phyloP scores from a whole-genome alignment of 2,329 filamentous ascomycete species.

The Aureobasidium musti region DNA sequence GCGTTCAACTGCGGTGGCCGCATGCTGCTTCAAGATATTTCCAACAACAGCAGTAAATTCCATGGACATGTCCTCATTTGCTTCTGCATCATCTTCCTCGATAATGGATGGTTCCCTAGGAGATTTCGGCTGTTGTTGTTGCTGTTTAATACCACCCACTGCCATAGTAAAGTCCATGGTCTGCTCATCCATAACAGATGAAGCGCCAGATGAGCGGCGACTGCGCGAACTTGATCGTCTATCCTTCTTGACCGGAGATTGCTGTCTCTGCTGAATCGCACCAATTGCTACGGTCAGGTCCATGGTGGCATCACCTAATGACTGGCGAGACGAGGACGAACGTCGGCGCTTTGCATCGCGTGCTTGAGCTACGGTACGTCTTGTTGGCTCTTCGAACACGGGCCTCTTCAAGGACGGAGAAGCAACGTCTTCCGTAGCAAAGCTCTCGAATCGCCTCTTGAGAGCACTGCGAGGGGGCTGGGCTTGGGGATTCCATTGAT shows the following conservation, averaged over 20 bases:
- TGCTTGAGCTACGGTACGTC: conserved; percentile 36
- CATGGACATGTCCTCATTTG: conserved; percentile 55
- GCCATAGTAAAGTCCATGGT: conserved; percentile 61
- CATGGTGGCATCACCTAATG: conserved; percentile 47
- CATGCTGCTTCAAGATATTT: conserved; percentile 43
- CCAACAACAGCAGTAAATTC: conserved; percentile 54
- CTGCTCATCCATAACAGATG: conserved; percentile 48
- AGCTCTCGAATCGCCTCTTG: conserved; percentile 44
- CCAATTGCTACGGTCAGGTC: conserved; percentile 45
- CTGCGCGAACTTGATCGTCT: conserved; percentile 41
- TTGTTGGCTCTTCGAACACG: conserved; percentile 39
- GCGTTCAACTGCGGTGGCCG: conserved; percentile 22
- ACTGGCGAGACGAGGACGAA: conserved; percentile 42
- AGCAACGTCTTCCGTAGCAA: conserved; percentile 43
- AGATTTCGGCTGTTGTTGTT: background rate
- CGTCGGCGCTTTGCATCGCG: conserved; percentile 45
- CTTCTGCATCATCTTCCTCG: conserved; percentile 41
- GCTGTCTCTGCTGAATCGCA: conserved; percentile 37
- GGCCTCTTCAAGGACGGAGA: conserved; percentile 35
- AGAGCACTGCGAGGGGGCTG: conserved; percentile 43
- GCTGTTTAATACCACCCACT: conserved; percentile 48
- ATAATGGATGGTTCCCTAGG: conserved; percentile 14
- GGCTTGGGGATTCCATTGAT: conserved; percentile 39
- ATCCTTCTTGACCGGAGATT: conserved; percentile 35
- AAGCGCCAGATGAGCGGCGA: conserved; percentile 41